Evolutionary conservation across 1,284 basidiomycete genomes (phyloP).

Genomic region (Melampsora occidentalis): DNA sequence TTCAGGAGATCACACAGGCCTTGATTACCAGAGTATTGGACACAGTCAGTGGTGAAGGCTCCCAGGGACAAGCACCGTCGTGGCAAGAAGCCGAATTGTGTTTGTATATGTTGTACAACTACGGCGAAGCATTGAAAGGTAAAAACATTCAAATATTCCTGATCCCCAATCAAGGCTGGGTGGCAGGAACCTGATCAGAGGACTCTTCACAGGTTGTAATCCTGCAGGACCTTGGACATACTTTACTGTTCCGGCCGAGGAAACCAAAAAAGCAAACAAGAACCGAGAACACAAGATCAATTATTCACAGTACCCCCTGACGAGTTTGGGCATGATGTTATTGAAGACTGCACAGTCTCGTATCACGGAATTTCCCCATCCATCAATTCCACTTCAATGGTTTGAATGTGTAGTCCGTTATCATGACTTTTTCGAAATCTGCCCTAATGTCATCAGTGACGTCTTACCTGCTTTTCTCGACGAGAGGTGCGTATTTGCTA

Average conservation of each 20-base stretch:
- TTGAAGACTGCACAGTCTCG: conserved; percentile 77
- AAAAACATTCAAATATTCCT: not conserved
- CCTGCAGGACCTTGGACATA: conserved; percentile 30
- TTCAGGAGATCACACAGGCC: conserved; percentile 68
- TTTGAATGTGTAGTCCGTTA: conserved; percentile 92
- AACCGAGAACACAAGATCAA: conserved; percentile 42
- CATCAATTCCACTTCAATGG: conserved; percentile 83
- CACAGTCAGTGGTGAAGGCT: conserved; percentile 60
- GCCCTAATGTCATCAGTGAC: conserved; percentile 78
- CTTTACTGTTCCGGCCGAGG: conserved; percentile 35
- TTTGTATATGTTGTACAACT: conserved; percentile 85
- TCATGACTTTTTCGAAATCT: conserved; percentile 90
- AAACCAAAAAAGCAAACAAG: conserved; percentile 42
- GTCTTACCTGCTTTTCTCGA: conserved; percentile 87
- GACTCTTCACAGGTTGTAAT: conserved; percentile 19
- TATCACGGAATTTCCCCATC: conserved; percentile 78
- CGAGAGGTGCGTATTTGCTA: conserved; percentile 23
- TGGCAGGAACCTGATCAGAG: not conserved
- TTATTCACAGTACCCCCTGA: conserved; percentile 64
- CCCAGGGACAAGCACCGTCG: conserved; percentile 61
- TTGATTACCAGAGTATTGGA: conserved; percentile 71
- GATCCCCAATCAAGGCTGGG: not conserved
- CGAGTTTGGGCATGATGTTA: conserved; percentile 84
- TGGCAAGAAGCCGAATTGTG: conserved; percentile 96
- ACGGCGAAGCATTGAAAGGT: conserved; percentile 65